Base-by-base conservation (phyloP, 2,329 filamentous ascomycete species). In the Penicillium corylophilum region DNA sequence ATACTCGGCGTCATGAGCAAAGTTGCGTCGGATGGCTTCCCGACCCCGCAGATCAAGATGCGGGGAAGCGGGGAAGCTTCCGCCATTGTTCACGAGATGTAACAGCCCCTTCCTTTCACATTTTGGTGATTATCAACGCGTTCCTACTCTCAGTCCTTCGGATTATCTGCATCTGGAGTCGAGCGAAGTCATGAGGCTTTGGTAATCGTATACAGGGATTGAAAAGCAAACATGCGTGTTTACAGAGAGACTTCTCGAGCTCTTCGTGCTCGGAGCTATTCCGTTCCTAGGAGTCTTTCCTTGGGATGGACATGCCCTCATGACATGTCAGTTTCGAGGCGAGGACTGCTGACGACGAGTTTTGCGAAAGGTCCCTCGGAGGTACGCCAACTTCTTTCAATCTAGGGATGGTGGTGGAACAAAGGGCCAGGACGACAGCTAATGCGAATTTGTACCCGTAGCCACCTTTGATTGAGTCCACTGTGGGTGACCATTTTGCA, bases 401-500 rank as follows among this genome's bases (percentile, higher is more conserved):
- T 22, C 16, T 20, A 38, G 16, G 18, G 9, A 12, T 36, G 16
- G 10, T 5, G 4, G 12, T 20, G 9, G 35, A 38, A 36, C 33
- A 40, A 20, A 13, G 6, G 13, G 13, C 10, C n/a, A n/a, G 8
- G 15, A 28, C 35, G 16, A 45, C 12, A 10, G 18, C 23, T 18
- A 24, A 40, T 29, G 22, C 20, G 18, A n/a, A 33, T 16, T 20
- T 47, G 15, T 9, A 33, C 16, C 15, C 49, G 5, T 16, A 77
- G 70, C 75, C 76, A 18, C 74, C 76, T 5, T 68, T 79, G 33
- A 64, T 78, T 33, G 74, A 78, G 50, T 71, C 74, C 44, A 79
- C 76, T 1, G 64, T 79, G 38, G 72, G 74, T 13, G 71, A 75
- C 13, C 74, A 79, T 57, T 79, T 79, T 53, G 61, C 69, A 10